Base-by-base conservation (phyloP, 1,284 basidiomycete genomes). In the Gomphus bonarii region DNA sequence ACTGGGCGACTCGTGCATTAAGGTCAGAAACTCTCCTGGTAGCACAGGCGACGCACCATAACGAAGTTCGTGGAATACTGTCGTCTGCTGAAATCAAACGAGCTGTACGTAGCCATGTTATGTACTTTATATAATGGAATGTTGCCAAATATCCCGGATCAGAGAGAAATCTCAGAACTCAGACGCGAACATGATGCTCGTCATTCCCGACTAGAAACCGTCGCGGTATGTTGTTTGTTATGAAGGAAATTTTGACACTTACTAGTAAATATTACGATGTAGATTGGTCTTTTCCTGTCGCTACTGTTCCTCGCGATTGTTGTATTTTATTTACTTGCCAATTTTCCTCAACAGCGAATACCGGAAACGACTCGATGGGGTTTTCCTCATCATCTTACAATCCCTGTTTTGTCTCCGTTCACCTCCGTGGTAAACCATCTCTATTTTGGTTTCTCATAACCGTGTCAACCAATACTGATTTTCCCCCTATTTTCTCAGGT, bases 321-420 rank as follows among this genome's bases (percentile, higher is more conserved):
- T 42, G 61, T 79, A 20, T 66, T 76, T 38, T 78, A 78, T 62
- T 62, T 76, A 52, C 63, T 74, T 65, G 67, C n/a, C 64, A 11
- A n/a, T 22, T 12, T n/a, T 22, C 8, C 18, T 7, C 43, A 20
- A 22, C 43, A 46, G 18, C 43, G 18, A 12, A 28, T 25, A 12
- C 20, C 57, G n/a, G 22, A 57, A 16, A 61, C 62, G 5, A 61
- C 65, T 7, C 65, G 63, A 59, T 68, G 67, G 66, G 63, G 65
- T 16, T 68, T 77, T 0, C 70, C 73, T 0, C 82, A 46, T 28
- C 43, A 84, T 63, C 82, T 84, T 63, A 84, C 83, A 0, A 79
- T 85, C n/a, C 82, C 82, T 3, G 78, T 85, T 5, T 64, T 85
- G 18, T 85, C 83, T 0, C 82, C 83, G 0, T 85, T 84, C 61